Base-by-base conservation (phyloP, 1,284 basidiomycete species). In the Trichosporon sp. region DNA sequence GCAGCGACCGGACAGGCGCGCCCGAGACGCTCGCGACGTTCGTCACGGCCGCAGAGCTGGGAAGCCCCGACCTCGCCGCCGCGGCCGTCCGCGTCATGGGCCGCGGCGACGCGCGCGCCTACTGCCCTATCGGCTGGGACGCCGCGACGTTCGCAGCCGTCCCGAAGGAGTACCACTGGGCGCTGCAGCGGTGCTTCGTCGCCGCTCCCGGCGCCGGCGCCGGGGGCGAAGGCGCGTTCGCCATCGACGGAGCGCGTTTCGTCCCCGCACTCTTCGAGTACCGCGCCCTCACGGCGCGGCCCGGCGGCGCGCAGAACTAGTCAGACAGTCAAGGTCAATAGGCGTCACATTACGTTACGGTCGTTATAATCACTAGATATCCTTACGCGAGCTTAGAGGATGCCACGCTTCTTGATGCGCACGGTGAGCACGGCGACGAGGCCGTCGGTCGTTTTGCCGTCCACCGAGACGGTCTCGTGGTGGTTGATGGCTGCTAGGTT, bases 351-450 rank as follows among this genome's bases (percentile, higher is more conserved):
- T n/a, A 18, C 38, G n/a, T 42, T 42, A 42, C 38, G n/a, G 38
- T 42, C 38, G 38, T 42, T 42, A 42, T 42, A n/a, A 42, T 38
- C n/a, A n/a, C n/a, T n/a, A 38, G 35, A 38, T 15, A 38, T n/a
- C n/a, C n/a, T n/a, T n/a, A n/a, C n/a, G n/a, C n/a, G n/a, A n/a
- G n/a, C 53, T 32, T 35, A 63, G 31, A 63, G n/a, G 21, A 63
- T 11, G 25, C 62, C 62, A 15, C 62, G 27, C 60, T 56, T 31
- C 34, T 23, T 86, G 58, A 95, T 88, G 75, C 86, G 88, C 64
- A 95, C 90, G 0, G 88, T 89, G 73, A 96, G 76, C 1, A 97
- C 84, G 0, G 92, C 93, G 0, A 96, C 90, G 6, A 94, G 85
- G 0, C 95, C 95, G 79, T 98, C 95, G 4, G 90, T 86, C 0